Evolutionary conservation across 306 rosid genomes (phyloP).

Genomic region (Castanea sativa): DNA sequence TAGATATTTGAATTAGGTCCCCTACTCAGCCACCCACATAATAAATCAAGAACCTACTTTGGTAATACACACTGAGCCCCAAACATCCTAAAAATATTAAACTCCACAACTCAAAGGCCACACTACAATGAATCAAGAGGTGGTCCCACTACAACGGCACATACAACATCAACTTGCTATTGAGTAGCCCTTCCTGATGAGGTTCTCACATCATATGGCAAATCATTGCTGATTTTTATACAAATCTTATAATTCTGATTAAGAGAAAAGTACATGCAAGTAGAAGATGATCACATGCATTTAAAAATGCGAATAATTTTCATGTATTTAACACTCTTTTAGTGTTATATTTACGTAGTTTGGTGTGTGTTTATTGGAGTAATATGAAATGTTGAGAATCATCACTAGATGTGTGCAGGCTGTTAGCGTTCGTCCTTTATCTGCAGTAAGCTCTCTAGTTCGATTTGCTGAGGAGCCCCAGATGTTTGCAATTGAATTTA

Average conservation of each 20-base stretch:
- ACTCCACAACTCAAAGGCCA: too few species aligned
- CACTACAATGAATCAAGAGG: too few species aligned
- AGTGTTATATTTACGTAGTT: not conserved
- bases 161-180: too few species aligned
- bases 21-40: too few species aligned
- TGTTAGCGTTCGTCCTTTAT: constrained; percentile 94
- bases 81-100: too few species aligned
- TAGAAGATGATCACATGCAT: not conserved
- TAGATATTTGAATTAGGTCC: too few species aligned
- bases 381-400: constrained; percentile 60
- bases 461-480: constrained; percentile 99
- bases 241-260: not conserved
- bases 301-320: not conserved
- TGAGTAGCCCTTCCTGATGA: too few species aligned
- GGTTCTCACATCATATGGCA: not conserved
- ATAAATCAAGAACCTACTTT: too few species aligned
- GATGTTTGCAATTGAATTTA: constrained; percentile 98
- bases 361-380: constrained; percentile 22
- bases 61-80: too few species aligned
- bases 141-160: too few species aligned
- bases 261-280: not conserved
- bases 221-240: not conserved
- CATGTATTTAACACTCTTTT: not conserved
- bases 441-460: constrained; percentile 87
- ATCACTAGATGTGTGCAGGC: constrained; percentile 96